phyloP scores from a whole-genome alignment of 805 yeast genomes.

The Teunomyces atbi region DNA sequence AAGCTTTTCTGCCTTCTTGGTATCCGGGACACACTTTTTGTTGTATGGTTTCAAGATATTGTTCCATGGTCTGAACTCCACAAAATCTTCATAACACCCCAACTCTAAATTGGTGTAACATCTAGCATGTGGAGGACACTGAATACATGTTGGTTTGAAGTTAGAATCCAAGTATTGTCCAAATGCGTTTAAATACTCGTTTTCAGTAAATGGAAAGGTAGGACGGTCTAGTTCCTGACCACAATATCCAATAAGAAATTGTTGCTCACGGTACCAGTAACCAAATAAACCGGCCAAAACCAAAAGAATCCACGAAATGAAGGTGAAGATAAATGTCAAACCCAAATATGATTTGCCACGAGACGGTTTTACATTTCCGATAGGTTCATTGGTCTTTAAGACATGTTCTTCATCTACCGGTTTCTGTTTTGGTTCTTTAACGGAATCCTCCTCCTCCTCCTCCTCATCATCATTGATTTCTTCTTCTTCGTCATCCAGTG shows the following conservation, averaged over 20 bases:
- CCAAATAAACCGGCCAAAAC: slow-evolving; percentile 40
- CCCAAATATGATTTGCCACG: not conserved
- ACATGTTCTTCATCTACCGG: not conserved
- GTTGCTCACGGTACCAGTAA: slow-evolving; percentile 66
- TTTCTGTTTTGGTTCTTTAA: not conserved
- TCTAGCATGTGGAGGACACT: slow-evolving; percentile 79
- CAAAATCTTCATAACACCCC: slow-evolving; percentile 70
- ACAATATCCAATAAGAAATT: slow-evolving; percentile 68
- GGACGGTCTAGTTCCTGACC: slow-evolving; percentile 55
- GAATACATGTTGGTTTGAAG: slow-evolving; percentile 61
- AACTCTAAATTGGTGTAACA: slow-evolving; percentile 62
- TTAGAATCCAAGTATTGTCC: slow-evolving; percentile 47
- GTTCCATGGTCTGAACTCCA: slow-evolving; percentile 51
- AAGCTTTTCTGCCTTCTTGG: slow-evolving; percentile 64
- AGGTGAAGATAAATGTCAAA: slow-evolving; percentile 3
- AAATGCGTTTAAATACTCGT: slow-evolving; percentile 28
- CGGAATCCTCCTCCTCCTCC: not conserved
- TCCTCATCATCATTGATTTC: slow-evolving; percentile 7
- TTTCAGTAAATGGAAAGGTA: slow-evolving; percentile 31
- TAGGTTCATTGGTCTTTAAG: not conserved
- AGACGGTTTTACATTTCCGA: not conserved
- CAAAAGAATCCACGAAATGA: slow-evolving; percentile 20
- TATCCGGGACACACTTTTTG: slow-evolving; percentile 68
- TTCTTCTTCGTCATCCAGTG: slow-evolving; percentile 7
- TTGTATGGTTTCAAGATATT: slow-evolving; percentile 47